These are phyloP conservation scores for Thyridium curvatum DNA, from an alignment of 2,329 filamentous ascomycete species.

Conservation along the genomic window DNA sequence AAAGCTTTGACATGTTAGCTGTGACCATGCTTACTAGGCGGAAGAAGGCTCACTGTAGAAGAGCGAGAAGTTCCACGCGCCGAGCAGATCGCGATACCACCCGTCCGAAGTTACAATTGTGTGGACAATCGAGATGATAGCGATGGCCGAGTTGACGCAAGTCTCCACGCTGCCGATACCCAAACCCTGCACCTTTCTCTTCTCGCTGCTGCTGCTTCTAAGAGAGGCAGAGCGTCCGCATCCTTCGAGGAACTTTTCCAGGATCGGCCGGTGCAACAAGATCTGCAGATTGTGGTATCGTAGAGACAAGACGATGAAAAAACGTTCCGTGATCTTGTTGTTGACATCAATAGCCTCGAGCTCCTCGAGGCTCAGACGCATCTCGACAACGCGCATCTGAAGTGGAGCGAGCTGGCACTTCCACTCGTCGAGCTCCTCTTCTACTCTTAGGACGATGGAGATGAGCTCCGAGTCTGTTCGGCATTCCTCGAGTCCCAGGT, in stretches of 20 bases:
- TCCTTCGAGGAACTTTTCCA: constrained; percentile 13
- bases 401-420: constrained; percentile 20
- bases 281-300: constrained; percentile 24
- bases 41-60: constrained; percentile 1
- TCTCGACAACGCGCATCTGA: constrained; percentile 12
- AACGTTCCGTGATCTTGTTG: constrained; percentile 8
- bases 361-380: constrained; percentile 2
- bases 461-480: constrained; percentile 18
- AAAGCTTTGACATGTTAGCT: not conserved
- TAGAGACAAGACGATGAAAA: constrained; percentile 31
- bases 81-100: constrained; percentile 1
- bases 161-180: constrained; percentile 2
- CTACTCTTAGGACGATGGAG: constrained; percentile 27
- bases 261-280: constrained; percentile 20
- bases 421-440: constrained; percentile 32
- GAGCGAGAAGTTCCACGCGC: constrained; percentile 4
- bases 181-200: not conserved
- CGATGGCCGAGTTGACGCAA: constrained; percentile 1
- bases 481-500: constrained; percentile 27
- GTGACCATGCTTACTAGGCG: no score
- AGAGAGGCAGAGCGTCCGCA: no score
- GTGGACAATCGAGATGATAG: constrained; percentile 4
- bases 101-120: constrained; percentile 1
- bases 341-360: not conserved
- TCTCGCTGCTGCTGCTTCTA: constrained; percentile 3